Percentiles rank a stretch among this genome's conserved stretches.
phyloP scores from a whole-genome alignment of 106 monocot genomes.

The Platanthera zijinensis region DNA sequence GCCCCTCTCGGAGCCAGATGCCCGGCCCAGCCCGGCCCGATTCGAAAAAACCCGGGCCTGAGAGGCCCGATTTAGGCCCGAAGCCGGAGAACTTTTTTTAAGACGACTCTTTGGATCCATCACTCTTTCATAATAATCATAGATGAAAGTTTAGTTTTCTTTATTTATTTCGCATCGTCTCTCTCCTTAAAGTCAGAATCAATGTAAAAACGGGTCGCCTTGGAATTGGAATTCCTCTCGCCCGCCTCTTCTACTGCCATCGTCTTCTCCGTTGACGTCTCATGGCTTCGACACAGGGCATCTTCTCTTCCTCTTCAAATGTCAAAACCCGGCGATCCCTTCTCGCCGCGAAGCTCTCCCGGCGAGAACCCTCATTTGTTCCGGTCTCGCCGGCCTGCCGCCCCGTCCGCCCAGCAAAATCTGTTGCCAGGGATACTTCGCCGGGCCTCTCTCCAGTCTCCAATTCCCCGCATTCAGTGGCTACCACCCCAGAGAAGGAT shows the following conservation, averaged over 20 bases:
- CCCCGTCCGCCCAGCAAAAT: constrained; percentile 10
- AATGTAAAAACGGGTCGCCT: too few relatives aligned
- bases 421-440: constrained; percentile 29
- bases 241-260: neutral
- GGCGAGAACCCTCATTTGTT: neutral
- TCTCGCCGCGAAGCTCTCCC: neutral
- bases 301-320: neutral
- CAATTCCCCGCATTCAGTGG: neutral
- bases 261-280: neutral
- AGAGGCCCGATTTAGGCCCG: too few relatives aligned
- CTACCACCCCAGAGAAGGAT: constrained; percentile 45
- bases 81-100: too few relatives aligned
- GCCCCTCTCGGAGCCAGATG: too few relatives aligned
- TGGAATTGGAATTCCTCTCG: too few relatives aligned
- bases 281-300: constrained; percentile 20
- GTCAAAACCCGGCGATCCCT: neutral
- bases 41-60: too few relatives aligned
- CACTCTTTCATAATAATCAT: too few relatives aligned
- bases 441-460: constrained; percentile 23
- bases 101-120: too few relatives aligned
- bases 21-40: too few relatives aligned
- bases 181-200: too few relatives aligned
- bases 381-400: constrained; percentile 5
- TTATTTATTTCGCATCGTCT: too few relatives aligned
- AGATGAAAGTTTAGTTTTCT: too few relatives aligned